Conservation (phyloP, 306 rosid genomes). For the Lathyrus sativus region DNA sequence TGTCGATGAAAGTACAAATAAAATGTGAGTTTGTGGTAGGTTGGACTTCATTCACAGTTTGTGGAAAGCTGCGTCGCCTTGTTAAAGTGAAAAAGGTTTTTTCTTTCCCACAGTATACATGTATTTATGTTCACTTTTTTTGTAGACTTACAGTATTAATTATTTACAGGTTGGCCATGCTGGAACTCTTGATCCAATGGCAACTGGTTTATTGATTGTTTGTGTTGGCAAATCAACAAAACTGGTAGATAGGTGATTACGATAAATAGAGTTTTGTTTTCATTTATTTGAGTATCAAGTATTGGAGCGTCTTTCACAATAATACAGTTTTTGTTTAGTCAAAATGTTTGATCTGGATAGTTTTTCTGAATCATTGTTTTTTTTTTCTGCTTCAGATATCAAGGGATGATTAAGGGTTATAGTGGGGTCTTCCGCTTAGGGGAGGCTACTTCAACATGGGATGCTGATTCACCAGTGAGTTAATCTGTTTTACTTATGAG, state of each 20-base stretch:
- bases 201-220: constrained; percentile 92
- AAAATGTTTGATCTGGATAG: constrained; percentile 19
- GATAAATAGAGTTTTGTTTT: constrained; percentile 20
- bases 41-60: constrained; percentile 97
- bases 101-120: constrained; percentile 9
- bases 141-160: constrained; percentile 30
- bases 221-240: constrained; percentile 98
- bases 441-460: constrained; percentile 99
- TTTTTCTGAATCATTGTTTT: constrained; percentile 33
- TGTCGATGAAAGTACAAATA: constrained; percentile 14
- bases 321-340: constrained; percentile 14
- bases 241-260: constrained; percentile 69
- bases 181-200: constrained; percentile 99
- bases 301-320: constrained; percentile 21
- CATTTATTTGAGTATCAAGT: constrained; percentile 18
- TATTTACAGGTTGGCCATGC: constrained; percentile 93
- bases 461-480: constrained; percentile 94
- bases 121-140: background rate
- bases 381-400: constrained; percentile 63
- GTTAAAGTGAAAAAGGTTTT: constrained; percentile 91
- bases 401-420: constrained; percentile 92
- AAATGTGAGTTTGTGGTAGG: constrained; percentile 53
- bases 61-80: constrained; percentile 93
- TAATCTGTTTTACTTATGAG: constrained; percentile 29
- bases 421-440: constrained; percentile 95